Conservation (phyloP, 352 stramenopile species). For the Globisporangium irregulare region DNA sequence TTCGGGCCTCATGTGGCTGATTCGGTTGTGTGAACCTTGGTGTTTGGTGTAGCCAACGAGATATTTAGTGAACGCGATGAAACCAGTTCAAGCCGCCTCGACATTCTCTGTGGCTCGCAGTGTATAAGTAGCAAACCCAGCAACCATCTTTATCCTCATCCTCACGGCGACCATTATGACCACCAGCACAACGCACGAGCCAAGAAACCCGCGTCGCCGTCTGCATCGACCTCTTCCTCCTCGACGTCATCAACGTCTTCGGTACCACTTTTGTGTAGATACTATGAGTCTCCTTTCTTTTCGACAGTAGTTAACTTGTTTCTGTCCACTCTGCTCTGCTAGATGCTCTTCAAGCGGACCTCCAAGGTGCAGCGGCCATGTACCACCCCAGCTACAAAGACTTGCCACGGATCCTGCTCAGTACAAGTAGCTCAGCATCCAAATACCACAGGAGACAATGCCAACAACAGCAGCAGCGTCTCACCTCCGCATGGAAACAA, state of each 20-base stretch:
- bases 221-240: conserved; percentile 5
- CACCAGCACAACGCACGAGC: neutral
- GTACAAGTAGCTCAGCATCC: neutral
- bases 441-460: neutral
- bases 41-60: neutral
- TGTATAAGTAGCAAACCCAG: neutral
- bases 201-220: neutral
- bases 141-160: neutral
- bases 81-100: neutral
- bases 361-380: conserved; percentile 19
- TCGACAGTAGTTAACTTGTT: too few species aligned
- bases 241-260: conserved; percentile 9
- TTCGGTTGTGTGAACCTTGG: neutral
- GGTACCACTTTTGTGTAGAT: neutral
- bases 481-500: neutral
- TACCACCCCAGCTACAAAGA: conserved; percentile 10
- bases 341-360: conserved; percentile 12
- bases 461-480: neutral
- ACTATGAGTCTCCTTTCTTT: too few species aligned
- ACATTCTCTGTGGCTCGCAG: neutral
- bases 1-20: too few species aligned
- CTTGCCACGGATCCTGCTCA: neutral
- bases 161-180: neutral
- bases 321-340: too few species aligned
- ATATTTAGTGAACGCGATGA: neutral